Percentiles rank a stretch among this genome's conserved stretches.
These are phyloP conservation scores for Tricholoma matsutake DNA, from an alignment of 768 basidiomycete genomes.

Conservation along the genomic window DNA sequence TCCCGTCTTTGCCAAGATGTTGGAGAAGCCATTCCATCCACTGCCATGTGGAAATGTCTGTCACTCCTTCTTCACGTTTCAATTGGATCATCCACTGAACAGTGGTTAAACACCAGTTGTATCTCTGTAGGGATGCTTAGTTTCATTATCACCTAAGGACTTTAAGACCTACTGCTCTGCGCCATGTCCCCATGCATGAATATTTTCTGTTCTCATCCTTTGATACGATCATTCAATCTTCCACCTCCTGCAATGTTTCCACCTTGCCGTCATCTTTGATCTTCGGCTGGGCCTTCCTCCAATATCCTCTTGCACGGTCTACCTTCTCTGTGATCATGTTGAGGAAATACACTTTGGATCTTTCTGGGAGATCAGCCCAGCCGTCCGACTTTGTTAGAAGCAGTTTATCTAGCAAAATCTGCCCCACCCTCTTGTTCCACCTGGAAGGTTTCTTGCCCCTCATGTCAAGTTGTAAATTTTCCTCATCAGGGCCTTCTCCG, in stretches of 20 bases:
- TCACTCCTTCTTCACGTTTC: constrained; percentile 4
- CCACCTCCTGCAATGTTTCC: no score
- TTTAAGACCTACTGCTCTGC: no score
- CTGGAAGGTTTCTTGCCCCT: no score
- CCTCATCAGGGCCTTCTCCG: constrained; percentile 7
- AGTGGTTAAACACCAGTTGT: background rate
- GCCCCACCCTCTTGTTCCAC: no score
- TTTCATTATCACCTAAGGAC: no score
- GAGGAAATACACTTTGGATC: constrained; percentile 6
- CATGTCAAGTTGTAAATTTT: no score
- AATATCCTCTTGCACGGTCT: constrained; percentile 3
- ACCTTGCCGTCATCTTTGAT: no score
- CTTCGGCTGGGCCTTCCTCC: no score
- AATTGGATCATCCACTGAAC: background rate
- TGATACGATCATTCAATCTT: no score
- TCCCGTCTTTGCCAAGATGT: constrained; percentile 8
- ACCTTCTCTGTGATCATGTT: constrained; percentile 8
- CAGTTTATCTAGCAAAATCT: no score
- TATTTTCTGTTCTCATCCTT: no score
- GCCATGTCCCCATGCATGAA: no score
- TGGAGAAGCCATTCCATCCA: constrained; percentile 6
- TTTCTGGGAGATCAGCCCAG: constrained; percentile 5
- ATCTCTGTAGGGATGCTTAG: background rate
- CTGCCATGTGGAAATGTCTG: constrained; percentile 8
- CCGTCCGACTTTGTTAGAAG: background rate